Percentiles rank a stretch among this genome's conserved stretches.
Conservation (phyloP, 2,329 filamentous ascomycete species). For the Exophiala sp. region DNA sequence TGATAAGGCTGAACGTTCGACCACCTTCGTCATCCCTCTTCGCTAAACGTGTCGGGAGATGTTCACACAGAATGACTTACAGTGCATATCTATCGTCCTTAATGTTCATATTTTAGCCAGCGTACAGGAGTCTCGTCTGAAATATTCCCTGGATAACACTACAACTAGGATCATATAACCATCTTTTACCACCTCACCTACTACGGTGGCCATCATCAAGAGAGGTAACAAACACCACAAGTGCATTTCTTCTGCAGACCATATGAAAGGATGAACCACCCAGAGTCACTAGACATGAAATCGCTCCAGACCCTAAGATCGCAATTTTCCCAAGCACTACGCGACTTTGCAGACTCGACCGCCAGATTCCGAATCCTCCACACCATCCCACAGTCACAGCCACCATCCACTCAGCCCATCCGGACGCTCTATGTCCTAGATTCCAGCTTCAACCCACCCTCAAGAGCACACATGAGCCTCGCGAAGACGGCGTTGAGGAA, state of each 20-base stretch:
- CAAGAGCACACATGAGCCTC: slow-evolving; percentile 53
- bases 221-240: no score
- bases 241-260: no score
- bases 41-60: neutral
- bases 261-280: neutral
- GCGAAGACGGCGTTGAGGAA: slow-evolving; percentile 47
- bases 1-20: slow-evolving; percentile 5
- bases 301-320: slow-evolving; percentile 13
- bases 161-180: no score
- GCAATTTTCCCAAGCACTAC: slow-evolving; percentile 17
- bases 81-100: neutral
- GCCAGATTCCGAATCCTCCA: slow-evolving; percentile 17
- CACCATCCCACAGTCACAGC: slow-evolving; percentile 11
- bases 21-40: neutral
- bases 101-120: no score
- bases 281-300: slow-evolving; percentile 9
- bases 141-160: no score
- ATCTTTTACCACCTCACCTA: no score
- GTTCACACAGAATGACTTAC: neutral
- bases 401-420: slow-evolving; percentile 9
- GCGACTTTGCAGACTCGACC: slow-evolving; percentile 19
- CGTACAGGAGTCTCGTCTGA: no score
- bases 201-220: no score
- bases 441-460: slow-evolving; percentile 62
- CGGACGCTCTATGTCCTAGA: slow-evolving; percentile 54